These are phyloP conservation scores for Monosporascus sp. DNA, from an alignment of 2,329 filamentous ascomycete genomes.

Conservation along the genomic window DNA sequence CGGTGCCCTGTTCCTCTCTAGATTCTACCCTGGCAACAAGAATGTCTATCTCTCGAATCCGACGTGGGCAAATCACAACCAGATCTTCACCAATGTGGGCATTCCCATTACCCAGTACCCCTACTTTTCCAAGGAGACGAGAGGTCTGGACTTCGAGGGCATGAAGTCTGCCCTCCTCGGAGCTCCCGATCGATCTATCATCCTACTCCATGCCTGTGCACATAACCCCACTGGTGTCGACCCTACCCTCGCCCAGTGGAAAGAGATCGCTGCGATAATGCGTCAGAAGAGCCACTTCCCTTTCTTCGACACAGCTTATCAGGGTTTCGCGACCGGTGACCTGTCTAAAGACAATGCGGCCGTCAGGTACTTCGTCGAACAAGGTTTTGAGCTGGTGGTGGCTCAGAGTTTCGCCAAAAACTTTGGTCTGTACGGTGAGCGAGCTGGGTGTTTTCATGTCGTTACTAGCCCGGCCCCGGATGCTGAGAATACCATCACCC, in stretches of 20 bases:
- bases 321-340: constrained; percentile 93
- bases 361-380: constrained; percentile 89
- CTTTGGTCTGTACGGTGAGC: constrained; percentile 94
- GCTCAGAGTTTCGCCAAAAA: constrained; percentile 97
- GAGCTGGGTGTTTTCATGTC: constrained; percentile 93
- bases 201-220: constrained; percentile 90
- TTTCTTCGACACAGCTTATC: constrained; percentile 98
- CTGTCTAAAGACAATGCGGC: constrained; percentile 80
- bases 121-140: constrained; percentile 86
- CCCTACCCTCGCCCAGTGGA: constrained; percentile 91
- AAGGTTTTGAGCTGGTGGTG: constrained; percentile 83
- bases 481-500: constrained; percentile 52
- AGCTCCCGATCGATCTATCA: constrained; percentile 75
- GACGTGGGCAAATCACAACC: constrained; percentile 98
- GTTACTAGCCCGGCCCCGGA: constrained; percentile 69
- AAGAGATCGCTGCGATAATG: constrained; percentile 75
- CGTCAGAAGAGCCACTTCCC: constrained; percentile 80
- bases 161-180: constrained; percentile 68
- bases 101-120: constrained; percentile 78
- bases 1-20: constrained; percentile 86
- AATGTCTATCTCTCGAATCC: constrained; percentile 88
- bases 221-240: constrained; percentile 98
- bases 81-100: constrained; percentile 91
- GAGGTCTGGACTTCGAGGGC: constrained; percentile 86
- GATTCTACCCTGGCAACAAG: constrained; percentile 75